Base-by-base conservation (phyloP, 176 grass and related monocot genomes). In the Triticum monococcum region DNA sequence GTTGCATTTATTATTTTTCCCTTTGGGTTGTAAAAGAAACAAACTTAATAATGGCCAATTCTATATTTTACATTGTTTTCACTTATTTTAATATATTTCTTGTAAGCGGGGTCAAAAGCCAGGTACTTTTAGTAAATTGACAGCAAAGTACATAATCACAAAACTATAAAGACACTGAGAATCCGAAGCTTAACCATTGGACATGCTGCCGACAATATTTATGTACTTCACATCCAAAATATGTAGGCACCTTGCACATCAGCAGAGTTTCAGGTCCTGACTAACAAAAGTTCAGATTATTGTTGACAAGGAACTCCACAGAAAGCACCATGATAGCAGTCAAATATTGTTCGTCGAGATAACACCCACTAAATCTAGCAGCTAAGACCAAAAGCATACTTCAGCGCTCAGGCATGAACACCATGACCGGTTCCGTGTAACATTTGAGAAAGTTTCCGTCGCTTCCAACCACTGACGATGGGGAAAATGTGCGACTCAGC, bases 401-500 rank as follows among this genome's bases (percentile, higher is more conserved):
- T 52, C 25, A 12, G 73, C 50, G 1, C 45, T 1, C 45, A 10
- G 26, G 73, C 45, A 12, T 54, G 3, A 52, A 76, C 45, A 76
- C 16, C 24, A 75, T 0, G 1, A 1, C 72, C 0, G 2, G 13
- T 31, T 32, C 26, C 2, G 28, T 0, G 24, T 22, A 54, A 45
- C 43, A 54, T 50, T 10, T 75, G 43, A 50, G 28, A 14, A 28
- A 50, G 41, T 75, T 50, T 18, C 41, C 17, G 26, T 31, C 2
- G 50, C 45, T 76, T 54, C 72, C 73, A 76, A 30, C 73, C 8
- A 7, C 50, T 7, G 50, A 54, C 0, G 16, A 54, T 76, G 73
- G 50, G 45, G 14, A 20, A 76, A 54, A 14, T 20, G 9, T 26
- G 16, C 50, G 50, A 28, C 24, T 66, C 63, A 91, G 84, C 90